Evolutionary conservation across 371 early-diverging fungal genomes (phyloP).

Genomic region (Catenaria anguillulae): DNA sequence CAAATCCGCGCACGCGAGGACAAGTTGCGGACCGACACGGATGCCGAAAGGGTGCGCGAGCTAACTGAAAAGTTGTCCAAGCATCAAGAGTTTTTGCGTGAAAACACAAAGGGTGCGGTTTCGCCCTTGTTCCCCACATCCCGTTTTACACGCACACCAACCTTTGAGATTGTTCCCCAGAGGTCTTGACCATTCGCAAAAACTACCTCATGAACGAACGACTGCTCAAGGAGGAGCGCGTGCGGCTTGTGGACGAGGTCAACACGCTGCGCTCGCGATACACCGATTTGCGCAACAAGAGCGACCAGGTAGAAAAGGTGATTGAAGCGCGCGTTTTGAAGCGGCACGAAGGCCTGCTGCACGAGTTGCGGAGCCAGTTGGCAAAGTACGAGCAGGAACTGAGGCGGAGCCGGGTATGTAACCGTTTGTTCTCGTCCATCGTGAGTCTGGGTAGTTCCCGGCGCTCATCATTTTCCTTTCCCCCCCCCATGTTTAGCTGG

Average conservation of each 20-base stretch:
- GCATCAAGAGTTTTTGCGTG: conserved; percentile 21
- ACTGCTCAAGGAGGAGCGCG: conserved; percentile 26
- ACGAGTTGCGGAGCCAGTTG: conserved; percentile 18
- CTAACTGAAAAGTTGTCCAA: conserved; percentile 14
- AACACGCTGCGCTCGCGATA: conserved; percentile 6
- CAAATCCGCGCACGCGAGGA: conserved; percentile 16
- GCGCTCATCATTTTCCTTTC: too few relatives aligned
- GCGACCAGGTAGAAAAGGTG: conserved; percentile 4
- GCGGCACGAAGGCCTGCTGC: conserved; percentile 17
- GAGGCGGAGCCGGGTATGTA: conserved; percentile 13
- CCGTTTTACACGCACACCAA: too few relatives aligned
- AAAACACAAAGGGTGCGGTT: conserved; percentile 28
- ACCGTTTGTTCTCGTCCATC: not conserved
- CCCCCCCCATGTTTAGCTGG: conserved; percentile 6
- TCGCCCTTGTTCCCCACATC: not conserved
- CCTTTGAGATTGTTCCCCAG: conserved; percentile 10
- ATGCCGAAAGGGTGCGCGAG: conserved; percentile 17
- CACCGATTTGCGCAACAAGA: conserved; percentile 13
- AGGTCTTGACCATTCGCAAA: conserved; percentile 26
- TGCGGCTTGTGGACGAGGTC: conserved; percentile 18
- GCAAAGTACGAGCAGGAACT: conserved; percentile 21
- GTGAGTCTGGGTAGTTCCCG: too few relatives aligned
- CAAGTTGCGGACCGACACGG: conserved; percentile 18
- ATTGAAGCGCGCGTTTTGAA: conserved; percentile 19
- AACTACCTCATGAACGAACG: conserved; percentile 19